Base-by-base conservation (phyloP, 1,284 basidiomycete species). In the Pseudozyma sp. region DNA sequence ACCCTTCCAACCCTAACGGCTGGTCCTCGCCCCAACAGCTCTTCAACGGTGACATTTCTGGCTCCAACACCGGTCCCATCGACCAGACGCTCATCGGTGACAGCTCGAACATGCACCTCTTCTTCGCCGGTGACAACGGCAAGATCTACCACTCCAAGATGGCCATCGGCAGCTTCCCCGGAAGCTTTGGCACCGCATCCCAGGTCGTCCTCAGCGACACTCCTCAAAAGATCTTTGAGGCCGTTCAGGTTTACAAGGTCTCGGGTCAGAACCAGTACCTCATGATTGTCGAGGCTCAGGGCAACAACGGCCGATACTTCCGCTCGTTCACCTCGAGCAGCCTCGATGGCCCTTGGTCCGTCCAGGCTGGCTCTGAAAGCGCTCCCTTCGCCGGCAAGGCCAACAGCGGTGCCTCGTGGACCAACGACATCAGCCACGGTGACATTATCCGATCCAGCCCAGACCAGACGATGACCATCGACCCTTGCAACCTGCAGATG, bases 321-420 rank as follows among this genome's bases (percentile, higher is more conserved):
- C 66, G 66, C 40, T 62, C 59, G 11, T 68, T 48, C 59, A 63
- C 48, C 5, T 55, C 66, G 7, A 47, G 19, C 44, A 63, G 59
- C 52, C 51, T 68, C 46, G 48, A 58, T 14, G 66, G 66, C 3
- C 43, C 35, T 8, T 68, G 66, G 66, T 59, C 54, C 13, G 46
- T 68, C 5, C 54, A 68, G 17, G 60, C 59, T 10, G 66, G 55
- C 1, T 43, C 55, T 4, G 66, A 68, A 47, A 63, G 55, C 42
- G 66, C 66, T 7, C 66, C 66, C 10, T 68, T 68, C n/a, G 66
- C 66, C n/a, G 66, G 66, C 43, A 62, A 63, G 43, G 59, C 66
- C 35, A 68, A 68, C 60, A 54, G 43, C 33, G 55, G 46, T 29
- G 66, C 50, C 35, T 42, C 19, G 10, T 68, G 66, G 66, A 68